Base-by-base conservation (phyloP, 2,329 filamentous ascomycete genomes). In the Penicillium italicum region DNA sequence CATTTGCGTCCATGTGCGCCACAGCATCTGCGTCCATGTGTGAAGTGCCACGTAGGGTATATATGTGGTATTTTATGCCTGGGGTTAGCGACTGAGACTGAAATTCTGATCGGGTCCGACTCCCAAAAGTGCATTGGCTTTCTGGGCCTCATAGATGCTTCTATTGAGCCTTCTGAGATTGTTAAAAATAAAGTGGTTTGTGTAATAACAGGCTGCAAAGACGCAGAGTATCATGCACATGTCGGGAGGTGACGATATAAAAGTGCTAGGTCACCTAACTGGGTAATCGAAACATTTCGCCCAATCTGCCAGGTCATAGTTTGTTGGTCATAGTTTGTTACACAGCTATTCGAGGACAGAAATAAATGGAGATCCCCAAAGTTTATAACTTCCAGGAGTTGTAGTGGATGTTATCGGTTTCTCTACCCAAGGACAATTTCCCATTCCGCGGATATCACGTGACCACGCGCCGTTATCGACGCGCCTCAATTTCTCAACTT, bases 391-490 rank as follows among this genome's bases (percentile, higher is more conserved):
- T n/a, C 14, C 3, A 24, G n/a, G 4, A 31, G 26, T 41, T 41
- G 26, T 28, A 4, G 18, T 22, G 9, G 36, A 40, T 40, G 26
- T 9, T 4, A 31, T n/a, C 30, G 18, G 43, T 7, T 33, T 20
- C 38, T 33, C 49, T 30, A 20, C 30, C n/a, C n/a, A n/a, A n/a
- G n/a, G n/a, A n/a, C 31, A 5, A 51, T n/a, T 36, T 38, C 18
- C 12, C 18, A 26, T 31, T 22, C 7, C 33, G 31, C 11, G 37
- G 4, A 9, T 22, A 6, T 2, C 58, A 60, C 58, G 58, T 61
- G 58, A 61, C 40, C 41, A 34, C 59, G 59, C 50, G 59, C 47
- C 56, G 37, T 31, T 18, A 42, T 45, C 53, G 28, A 57, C 59
- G 59, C 59, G 58, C 42, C 48, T 51, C 36, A 38, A 43, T 24